Conservation (phyloP, 345 rosid species). For the Citrus australasica region DNA sequence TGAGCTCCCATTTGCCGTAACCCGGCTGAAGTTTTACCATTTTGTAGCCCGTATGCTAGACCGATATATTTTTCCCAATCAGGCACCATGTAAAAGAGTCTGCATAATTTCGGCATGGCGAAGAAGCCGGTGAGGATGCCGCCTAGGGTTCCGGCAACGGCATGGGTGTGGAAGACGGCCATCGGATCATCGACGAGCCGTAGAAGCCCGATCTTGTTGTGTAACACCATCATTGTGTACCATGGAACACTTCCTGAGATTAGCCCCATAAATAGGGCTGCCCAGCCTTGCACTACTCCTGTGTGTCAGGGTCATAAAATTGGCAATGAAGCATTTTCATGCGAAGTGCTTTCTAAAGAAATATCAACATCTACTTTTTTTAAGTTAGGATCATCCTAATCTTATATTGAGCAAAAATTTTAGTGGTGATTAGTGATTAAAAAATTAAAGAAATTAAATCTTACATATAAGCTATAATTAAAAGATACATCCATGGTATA, state of each 20-base stretch:
- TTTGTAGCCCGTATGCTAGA: constrained; percentile 37
- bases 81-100: constrained; percentile 37
- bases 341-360: too few relatives aligned
- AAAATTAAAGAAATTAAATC: too few relatives aligned
- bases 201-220: constrained; percentile 23
- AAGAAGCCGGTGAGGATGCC: constrained; percentile 49
- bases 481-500: too few relatives aligned
- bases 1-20: constrained; percentile 44
- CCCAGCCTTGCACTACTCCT: constrained; percentile 57
- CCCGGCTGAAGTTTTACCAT: constrained; percentile 19
- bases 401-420: too few relatives aligned
- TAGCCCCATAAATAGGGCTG: constrained; percentile 38
- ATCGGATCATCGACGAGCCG: constrained; percentile 32
- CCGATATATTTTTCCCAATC: constrained; percentile 42
- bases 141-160: constrained; percentile 41
- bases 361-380: too few relatives aligned
- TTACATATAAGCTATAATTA: accelerated
- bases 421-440: too few relatives aligned
- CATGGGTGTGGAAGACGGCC: constrained; percentile 54
- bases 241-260: constrained; percentile 44
- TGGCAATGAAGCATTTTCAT: too few relatives aligned
- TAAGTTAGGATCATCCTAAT: too few relatives aligned
- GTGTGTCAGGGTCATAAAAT: not conserved
- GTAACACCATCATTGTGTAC: constrained; percentile 51
- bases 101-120: constrained; percentile 43